Evolutionary conservation across 345 rosid species (phyloP).

Genomic region (Streptanthus diversifolius): DNA sequence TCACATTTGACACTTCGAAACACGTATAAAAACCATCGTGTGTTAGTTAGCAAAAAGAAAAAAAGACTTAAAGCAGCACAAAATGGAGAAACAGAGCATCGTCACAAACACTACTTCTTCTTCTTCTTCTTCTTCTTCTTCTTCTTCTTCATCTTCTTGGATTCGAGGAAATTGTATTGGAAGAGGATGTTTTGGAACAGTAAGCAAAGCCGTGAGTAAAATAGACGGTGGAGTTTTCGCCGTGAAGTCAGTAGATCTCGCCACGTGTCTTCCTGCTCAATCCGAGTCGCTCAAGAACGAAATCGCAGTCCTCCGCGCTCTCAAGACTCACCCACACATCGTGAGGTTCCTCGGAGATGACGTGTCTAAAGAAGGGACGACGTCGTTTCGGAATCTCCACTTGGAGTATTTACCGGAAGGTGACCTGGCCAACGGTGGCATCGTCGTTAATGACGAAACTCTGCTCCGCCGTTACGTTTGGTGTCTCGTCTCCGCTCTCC

Average conservation of each 20-base stretch:
- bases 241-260: slow-evolving; percentile 52
- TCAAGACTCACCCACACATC: slow-evolving; percentile 44
- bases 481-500: slow-evolving; percentile 60
- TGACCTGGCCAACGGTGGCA: slow-evolving; percentile 46
- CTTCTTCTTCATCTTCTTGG: slow-evolving; percentile 36
- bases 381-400: slow-evolving; percentile 58
- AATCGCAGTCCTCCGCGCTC: slow-evolving; percentile 47
- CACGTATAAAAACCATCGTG: slow-evolving; percentile 35
- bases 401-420: slow-evolving; percentile 60
- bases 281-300: slow-evolving; percentile 54
- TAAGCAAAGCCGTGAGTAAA: slow-evolving; percentile 39
- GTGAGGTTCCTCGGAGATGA: slow-evolving; percentile 56
- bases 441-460: slow-evolving; percentile 32
- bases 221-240: slow-evolving; percentile 49
- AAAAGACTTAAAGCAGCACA: not conserved
- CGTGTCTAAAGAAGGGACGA: slow-evolving; percentile 33
- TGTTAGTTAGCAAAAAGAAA: slow-evolving; percentile 11
- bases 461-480: slow-evolving; percentile 40
- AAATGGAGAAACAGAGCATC: slow-evolving; percentile 27
- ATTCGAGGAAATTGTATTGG: slow-evolving; percentile 50
- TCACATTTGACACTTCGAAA: slow-evolving; percentile 27
- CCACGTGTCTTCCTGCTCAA: slow-evolving; percentile 37
- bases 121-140: slow-evolving; percentile 17
- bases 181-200: slow-evolving; percentile 61
- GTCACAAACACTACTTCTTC: slow-evolving; percentile 27